phyloP scores from a whole-genome alignment of 2,329 filamentous ascomycete species.

The Lecanoromycetidae sp. region DNA sequence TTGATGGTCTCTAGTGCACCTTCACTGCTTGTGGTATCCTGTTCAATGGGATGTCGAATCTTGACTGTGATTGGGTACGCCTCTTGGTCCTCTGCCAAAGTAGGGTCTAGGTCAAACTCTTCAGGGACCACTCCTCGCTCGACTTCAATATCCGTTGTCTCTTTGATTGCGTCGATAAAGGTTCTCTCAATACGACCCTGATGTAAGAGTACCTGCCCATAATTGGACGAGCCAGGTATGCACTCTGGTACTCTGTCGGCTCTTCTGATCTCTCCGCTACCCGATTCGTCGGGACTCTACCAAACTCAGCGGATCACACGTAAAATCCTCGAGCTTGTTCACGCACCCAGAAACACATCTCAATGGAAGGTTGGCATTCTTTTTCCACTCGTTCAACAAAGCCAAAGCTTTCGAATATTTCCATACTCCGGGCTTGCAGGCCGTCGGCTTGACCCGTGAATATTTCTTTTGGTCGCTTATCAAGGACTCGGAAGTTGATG shows the following conservation, averaged over 20 bases:
- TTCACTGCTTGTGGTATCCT: slow-evolving; percentile 37
- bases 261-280: slow-evolving; percentile 42
- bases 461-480: slow-evolving; percentile 30
- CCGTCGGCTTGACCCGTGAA: slow-evolving; percentile 40
- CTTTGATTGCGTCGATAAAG: slow-evolving; percentile 49
- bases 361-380: no score
- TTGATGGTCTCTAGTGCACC: slow-evolving; percentile 20
- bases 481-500: slow-evolving; percentile 39
- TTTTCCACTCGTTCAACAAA: slow-evolving; percentile 53
- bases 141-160: slow-evolving; percentile 43
- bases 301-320: slow-evolving; percentile 12
- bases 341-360: slow-evolving; percentile 41
- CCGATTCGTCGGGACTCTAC: slow-evolving; percentile 48
- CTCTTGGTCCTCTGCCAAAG: slow-evolving; percentile 33
- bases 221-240: slow-evolving; percentile 48
- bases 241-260: slow-evolving; percentile 52
- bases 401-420: slow-evolving; percentile 63
- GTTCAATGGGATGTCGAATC: slow-evolving; percentile 45
- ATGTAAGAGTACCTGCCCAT: slow-evolving; percentile 55
- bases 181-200: slow-evolving; percentile 60
- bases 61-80: slow-evolving; percentile 51
- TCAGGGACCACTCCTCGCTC: slow-evolving; percentile 51
- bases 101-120: slow-evolving; percentile 42
- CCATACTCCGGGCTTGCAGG: slow-evolving; percentile 53
- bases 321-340: background rate